Percentiles rank a stretch among this genome's conserved stretches.
Evolutionary conservation across 2,329 filamentous ascomycete genomes (phyloP).

Genomic region (Aschersonia sp.): DNA sequence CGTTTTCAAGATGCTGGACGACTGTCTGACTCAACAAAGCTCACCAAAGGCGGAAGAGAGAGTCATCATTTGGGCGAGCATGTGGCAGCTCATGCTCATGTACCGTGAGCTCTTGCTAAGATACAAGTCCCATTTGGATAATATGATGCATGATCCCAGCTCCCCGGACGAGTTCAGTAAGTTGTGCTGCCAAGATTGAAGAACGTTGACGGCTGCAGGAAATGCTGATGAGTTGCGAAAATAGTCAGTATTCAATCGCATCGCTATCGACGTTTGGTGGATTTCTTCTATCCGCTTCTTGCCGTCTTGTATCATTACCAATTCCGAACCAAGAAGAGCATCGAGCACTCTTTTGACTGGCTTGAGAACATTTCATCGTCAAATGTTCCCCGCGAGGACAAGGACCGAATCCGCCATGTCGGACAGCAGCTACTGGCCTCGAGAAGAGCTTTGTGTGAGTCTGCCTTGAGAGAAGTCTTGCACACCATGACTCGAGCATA

Average conservation of each 20-base stretch:
- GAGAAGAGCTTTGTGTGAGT: conserved; percentile 22
- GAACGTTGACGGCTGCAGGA: background rate
- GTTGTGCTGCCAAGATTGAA: background rate
- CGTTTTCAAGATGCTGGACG: conserved; percentile 24
- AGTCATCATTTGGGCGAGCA: conserved; percentile 30
- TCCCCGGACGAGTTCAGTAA: conserved; percentile 9
- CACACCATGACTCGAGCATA: background rate
- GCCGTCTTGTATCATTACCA: conserved; percentile 25
- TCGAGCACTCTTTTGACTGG: conserved; percentile 24
- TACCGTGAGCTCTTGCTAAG: conserved; percentile 26
- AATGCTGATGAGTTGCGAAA: background rate
- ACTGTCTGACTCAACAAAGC: conserved; percentile 21
- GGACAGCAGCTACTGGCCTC: conserved; percentile 17
- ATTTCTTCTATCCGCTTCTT: conserved; percentile 22
- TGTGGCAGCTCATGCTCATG: conserved; percentile 35
- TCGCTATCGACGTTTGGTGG: conserved; percentile 14
- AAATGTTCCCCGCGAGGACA: conserved; percentile 11
- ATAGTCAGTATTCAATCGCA: conserved; percentile 7
- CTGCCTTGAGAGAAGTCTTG: background rate
- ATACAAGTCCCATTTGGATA: conserved; percentile 14
- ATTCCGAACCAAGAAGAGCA: conserved; percentile 24
- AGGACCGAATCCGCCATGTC: conserved; percentile 11
- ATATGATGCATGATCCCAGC: conserved; percentile 8
- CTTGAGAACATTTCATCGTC: conserved; percentile 16
- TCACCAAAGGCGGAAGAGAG: conserved; percentile 23